Percentiles rank a stretch among this genome's conserved stretches.
Conservation (phyloP, 352 stramenopile species). For the Pythium sp. region DNA sequence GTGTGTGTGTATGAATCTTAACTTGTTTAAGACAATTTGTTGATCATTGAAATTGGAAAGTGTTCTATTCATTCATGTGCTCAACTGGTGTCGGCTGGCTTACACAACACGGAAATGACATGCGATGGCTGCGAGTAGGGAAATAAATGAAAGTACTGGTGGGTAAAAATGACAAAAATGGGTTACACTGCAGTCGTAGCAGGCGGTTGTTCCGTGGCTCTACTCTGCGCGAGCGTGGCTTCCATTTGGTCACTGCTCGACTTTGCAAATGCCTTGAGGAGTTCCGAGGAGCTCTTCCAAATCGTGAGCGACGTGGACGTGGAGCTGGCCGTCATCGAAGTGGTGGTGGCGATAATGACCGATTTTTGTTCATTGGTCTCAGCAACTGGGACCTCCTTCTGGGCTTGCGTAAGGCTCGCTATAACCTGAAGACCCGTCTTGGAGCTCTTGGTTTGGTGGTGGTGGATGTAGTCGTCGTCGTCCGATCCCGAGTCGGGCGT, state of each 20-base stretch:
- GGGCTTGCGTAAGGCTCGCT: background rate
- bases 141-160: background rate
- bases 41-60: background rate
- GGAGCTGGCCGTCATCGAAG: background rate
- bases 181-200: background rate
- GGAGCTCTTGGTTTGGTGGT: background rate
- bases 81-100: background rate
- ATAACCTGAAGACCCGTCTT: background rate
- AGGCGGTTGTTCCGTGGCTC: background rate
- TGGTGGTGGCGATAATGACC: background rate
- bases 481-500: conserved; percentile 9
- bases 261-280: background rate
- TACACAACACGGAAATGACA: background rate
- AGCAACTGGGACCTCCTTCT: background rate
- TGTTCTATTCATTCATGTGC: background rate
- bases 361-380: background rate
- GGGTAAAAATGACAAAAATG: background rate
- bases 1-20: background rate
- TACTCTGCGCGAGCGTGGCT: conserved; percentile 6
- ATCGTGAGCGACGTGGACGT: background rate
- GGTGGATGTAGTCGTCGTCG: conserved; percentile 9
- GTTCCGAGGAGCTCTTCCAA: background rate
- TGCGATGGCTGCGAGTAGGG: background rate
- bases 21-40: background rate
- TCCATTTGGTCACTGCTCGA: conserved; percentile 14